Percentiles rank a stretch among this genome's conserved stretches.
These are phyloP conservation scores for Apiospora hydei DNA, from an alignment of 2,329 filamentous ascomycete species.

Conservation along the genomic window DNA sequence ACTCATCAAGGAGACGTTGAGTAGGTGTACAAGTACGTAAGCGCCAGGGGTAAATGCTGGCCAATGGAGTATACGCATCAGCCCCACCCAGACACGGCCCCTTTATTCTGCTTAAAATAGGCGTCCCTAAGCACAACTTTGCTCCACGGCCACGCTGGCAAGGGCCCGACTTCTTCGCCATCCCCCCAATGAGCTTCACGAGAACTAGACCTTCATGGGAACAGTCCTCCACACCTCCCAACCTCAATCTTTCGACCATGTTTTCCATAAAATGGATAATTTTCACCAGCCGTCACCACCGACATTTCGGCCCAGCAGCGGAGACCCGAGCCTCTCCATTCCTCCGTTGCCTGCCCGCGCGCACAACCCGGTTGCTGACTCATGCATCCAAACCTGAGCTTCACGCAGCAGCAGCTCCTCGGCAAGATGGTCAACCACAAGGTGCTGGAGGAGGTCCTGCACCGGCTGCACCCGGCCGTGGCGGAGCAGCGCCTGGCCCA, in stretches of 20 bases:
- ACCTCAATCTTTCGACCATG: background rate
- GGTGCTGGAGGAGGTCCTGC: background rate
- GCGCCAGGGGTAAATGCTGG: background rate
- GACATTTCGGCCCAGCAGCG: background rate
- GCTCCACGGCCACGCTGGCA: constrained; percentile 11
- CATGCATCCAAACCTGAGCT: background rate
- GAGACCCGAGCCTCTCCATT: background rate
- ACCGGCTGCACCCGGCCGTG: background rate
- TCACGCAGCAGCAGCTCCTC: background rate
- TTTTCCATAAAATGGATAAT: background rate
- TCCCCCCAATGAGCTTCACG: constrained; percentile 8
- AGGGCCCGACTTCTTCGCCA: background rate
- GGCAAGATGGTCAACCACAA: background rate
- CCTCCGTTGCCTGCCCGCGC: background rate
- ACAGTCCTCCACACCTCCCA: background rate
- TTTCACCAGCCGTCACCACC: background rate
- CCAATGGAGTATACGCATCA: background rate
- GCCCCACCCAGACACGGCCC: background rate
- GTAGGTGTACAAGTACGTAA: background rate
- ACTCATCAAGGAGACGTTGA: background rate
- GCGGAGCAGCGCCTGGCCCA: background rate
- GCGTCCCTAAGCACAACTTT: background rate
- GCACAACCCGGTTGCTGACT: background rate
- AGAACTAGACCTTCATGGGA: background rate
- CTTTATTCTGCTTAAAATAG: background rate